phyloP scores from a whole-genome alignment of 2,329 filamentous ascomycete genomes.

The Neonectria coccinea region DNA sequence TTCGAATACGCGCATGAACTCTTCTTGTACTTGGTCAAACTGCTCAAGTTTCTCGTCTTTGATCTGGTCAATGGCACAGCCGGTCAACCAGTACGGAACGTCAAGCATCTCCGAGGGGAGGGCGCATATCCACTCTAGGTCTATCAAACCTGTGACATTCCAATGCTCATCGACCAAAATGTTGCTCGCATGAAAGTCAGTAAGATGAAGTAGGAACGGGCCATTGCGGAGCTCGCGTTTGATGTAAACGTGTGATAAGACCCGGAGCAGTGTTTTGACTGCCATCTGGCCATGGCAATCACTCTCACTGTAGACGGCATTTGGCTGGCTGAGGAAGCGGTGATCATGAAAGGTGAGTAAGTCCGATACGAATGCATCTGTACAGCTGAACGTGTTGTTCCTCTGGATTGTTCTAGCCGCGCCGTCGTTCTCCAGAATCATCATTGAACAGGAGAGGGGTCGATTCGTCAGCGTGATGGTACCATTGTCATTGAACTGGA shows the following conservation, averaged over 20 bases:
- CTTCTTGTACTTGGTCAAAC: constrained; percentile 30
- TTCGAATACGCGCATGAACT: constrained; percentile 35
- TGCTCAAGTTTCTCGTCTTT: constrained; percentile 25
- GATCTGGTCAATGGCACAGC: constrained; percentile 32
- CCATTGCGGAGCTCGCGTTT: constrained; percentile 38
- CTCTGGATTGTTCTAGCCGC: constrained; percentile 48
- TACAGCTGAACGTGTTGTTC: constrained; percentile 47
- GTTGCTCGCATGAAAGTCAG: constrained; percentile 50
- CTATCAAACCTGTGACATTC: constrained; percentile 50
- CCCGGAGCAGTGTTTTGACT: constrained; percentile 38
- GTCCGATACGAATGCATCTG: constrained; percentile 45
- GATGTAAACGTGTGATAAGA: constrained; percentile 37
- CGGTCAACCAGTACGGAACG: constrained; percentile 40
- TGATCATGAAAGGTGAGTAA: constrained; percentile 45
- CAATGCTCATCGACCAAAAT: constrained; percentile 52
- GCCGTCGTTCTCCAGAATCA: constrained; percentile 48
- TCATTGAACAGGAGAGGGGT: too few species aligned
- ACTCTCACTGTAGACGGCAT: constrained; percentile 37
- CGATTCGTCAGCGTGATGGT: too few species aligned
- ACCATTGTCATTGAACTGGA: constrained; percentile 36
- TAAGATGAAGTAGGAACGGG: constrained; percentile 47
- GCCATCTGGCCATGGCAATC: constrained; percentile 49
- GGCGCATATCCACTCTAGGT: constrained; percentile 52
- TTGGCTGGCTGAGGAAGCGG: constrained; percentile 42
- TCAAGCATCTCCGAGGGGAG: constrained; percentile 37